Evolutionary conservation across 129 eudicot species (phyloP).

Genomic region (Scalesia atractyloides): DNA sequence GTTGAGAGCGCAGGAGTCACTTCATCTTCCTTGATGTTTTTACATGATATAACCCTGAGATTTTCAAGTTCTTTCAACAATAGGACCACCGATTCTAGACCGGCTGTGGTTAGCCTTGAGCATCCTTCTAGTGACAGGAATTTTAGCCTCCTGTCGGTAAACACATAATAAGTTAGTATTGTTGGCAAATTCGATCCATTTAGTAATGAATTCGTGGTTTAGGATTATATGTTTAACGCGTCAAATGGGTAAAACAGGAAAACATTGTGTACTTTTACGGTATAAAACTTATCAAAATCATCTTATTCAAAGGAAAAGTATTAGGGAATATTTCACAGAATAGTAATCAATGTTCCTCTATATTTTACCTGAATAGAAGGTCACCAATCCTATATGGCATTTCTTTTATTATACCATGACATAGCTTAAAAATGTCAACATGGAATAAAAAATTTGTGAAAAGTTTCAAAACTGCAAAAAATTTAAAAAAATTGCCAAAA

Average conservation of each 20-base stretch:
- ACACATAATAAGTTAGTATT: conserved; percentile 2
- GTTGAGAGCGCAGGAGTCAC: conserved; percentile 55
- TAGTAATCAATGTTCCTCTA: no score
- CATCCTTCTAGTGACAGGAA: conserved; percentile 78
- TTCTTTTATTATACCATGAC: no score
- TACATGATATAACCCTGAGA: conserved; percentile 75
- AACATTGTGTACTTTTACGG: conserved; percentile 7
- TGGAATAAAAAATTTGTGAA: no score
- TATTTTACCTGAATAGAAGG: no score
- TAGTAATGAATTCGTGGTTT: not conserved
- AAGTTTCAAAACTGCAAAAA: no score
- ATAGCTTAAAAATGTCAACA: no score
- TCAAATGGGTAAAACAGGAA: not conserved
- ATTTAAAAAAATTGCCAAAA: no score
- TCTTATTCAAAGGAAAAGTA: not conserved
- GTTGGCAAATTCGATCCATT: no score
- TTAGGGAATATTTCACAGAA: no score
- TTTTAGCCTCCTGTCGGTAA: conserved; percentile 58
- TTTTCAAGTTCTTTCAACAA: conserved; percentile 67
- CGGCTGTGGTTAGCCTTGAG: conserved; percentile 61
- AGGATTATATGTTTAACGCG: not conserved
- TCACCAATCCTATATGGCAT: no score
- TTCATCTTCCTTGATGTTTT: conserved; percentile 65
- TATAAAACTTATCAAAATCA: not conserved
- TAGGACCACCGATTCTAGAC: conserved; percentile 58